These are phyloP conservation scores for Boehmeria nivea DNA, from an alignment of 306 rosid genomes.

Conservation along the genomic window DNA sequence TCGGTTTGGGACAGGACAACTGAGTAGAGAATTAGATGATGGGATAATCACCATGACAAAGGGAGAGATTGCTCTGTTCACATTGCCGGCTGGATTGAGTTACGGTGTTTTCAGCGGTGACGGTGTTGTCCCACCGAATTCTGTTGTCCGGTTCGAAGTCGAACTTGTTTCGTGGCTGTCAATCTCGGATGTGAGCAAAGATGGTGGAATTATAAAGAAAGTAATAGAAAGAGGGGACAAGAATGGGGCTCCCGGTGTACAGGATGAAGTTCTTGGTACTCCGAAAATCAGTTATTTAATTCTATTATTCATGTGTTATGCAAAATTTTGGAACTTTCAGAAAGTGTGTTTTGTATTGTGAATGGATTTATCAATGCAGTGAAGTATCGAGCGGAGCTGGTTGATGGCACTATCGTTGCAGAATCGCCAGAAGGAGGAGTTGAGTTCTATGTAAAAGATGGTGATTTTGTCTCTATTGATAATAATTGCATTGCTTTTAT, in stretches of 20 bases:
- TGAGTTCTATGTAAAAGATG: slow-evolving; percentile 59
- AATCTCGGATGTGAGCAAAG: slow-evolving; percentile 52
- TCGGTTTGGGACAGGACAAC: slow-evolving; percentile 33
- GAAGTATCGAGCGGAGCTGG: slow-evolving; percentile 41
- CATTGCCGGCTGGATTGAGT: slow-evolving; percentile 35
- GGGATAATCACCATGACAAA: slow-evolving; percentile 51
- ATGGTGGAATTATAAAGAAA: slow-evolving; percentile 65
- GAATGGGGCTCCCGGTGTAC: slow-evolving; percentile 41
- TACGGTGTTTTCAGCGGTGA: slow-evolving; percentile 11
- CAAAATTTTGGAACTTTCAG: not conserved
- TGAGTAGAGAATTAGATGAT: slow-evolving; percentile 45
- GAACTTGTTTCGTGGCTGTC: slow-evolving; percentile 59
- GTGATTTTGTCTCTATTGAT: slow-evolving; percentile 23
- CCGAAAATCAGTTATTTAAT: slow-evolving; percentile 11
- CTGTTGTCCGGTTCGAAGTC: slow-evolving; percentile 42
- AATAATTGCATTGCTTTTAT: not conserved
- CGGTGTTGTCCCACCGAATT: slow-evolving; percentile 20
- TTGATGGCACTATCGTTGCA: slow-evolving; percentile 52
- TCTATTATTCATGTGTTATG: not conserved
- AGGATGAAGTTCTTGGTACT: slow-evolving; percentile 70
- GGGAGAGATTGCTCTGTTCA: slow-evolving; percentile 58
- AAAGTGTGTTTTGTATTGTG: slow-evolving; percentile 1
- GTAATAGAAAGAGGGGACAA: slow-evolving; percentile 41
- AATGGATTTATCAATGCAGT: slow-evolving; percentile 39
- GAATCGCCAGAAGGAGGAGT: slow-evolving; percentile 53